phyloP scores from a whole-genome alignment of 805 yeast genomes.

The Candida nonsorbophila region DNA sequence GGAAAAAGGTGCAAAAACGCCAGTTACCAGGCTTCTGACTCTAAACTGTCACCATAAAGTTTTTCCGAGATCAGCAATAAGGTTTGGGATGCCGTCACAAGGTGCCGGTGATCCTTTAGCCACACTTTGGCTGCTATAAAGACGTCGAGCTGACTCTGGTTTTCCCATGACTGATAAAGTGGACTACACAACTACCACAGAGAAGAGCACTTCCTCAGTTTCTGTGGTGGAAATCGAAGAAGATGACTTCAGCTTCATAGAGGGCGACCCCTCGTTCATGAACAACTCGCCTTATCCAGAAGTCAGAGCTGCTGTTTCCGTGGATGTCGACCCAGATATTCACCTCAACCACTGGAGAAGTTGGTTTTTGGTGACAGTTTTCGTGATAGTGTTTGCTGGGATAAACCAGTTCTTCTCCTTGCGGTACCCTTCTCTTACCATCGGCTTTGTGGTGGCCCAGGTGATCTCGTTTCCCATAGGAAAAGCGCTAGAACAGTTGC shows the following conservation, averaged over 20 bases:
- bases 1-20: too few species aligned
- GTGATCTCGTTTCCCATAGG: constrained; percentile 59
- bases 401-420: constrained; percentile 53
- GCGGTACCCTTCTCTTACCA: constrained; percentile 47
- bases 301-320: constrained; percentile 56
- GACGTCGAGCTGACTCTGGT: too few species aligned
- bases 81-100: too few species aligned
- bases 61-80: too few species aligned
- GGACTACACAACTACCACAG: too few species aligned
- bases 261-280: constrained; percentile 18
- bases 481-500: constrained; percentile 35
- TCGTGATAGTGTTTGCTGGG: constrained; percentile 50
- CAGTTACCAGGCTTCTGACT: too few species aligned
- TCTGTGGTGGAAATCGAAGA: too few species aligned
- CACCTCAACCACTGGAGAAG: constrained; percentile 49
- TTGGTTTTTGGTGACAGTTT: constrained; percentile 43
- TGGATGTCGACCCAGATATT: constrained; percentile 43
- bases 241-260: not conserved
- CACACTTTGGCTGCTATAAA: too few species aligned
- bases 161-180: too few species aligned
- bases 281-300: constrained; percentile 52
- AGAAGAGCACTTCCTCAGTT: too few species aligned
- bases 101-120: too few species aligned
- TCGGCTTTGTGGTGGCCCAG: constrained; percentile 49
- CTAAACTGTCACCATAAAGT: too few species aligned